phyloP scores from a whole-genome alignment of 306 rosid genomes.

The Cucurbita moschata region DNA sequence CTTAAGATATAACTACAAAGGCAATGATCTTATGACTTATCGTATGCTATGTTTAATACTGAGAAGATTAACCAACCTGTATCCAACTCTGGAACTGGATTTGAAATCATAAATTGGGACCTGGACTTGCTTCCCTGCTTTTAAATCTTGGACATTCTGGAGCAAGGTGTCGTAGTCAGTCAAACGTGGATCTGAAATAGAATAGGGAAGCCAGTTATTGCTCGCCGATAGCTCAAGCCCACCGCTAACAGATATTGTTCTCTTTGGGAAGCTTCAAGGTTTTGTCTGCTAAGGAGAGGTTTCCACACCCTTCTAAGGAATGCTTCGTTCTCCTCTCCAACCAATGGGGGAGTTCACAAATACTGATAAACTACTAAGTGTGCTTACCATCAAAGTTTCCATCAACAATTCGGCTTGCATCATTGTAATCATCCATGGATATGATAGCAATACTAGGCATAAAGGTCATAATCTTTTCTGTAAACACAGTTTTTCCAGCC shows the following conservation, averaged over 20 bases:
- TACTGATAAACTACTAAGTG: neutral
- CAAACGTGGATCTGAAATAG: slow-evolving; percentile 81
- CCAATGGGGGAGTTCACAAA: neutral
- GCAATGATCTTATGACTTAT: neutral
- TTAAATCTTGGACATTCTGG: slow-evolving; percentile 74
- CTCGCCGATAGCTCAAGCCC: neutral
- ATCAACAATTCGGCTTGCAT: slow-evolving; percentile 91
- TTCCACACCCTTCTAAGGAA: no score
- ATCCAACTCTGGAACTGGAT: slow-evolving; percentile 83
- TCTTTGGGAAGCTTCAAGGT: no score
- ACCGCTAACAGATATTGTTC: no score
- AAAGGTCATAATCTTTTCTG: slow-evolving; percentile 81
- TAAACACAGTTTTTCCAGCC: slow-evolving; percentile 89
- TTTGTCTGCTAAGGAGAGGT: no score
- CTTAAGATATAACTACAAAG: neutral
- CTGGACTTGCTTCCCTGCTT: slow-evolving; percentile 63
- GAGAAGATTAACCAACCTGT: slow-evolving; percentile 40
- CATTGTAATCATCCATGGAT: slow-evolving; percentile 95
- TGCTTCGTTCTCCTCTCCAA: no score
- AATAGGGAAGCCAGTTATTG: slow-evolving; percentile 7
- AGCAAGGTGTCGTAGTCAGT: slow-evolving; percentile 90
- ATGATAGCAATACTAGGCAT: slow-evolving; percentile 97
- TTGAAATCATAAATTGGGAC: slow-evolving; percentile 96
- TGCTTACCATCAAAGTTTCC: slow-evolving; percentile 88
- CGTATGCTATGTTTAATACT: neutral